Base-by-base conservation (phyloP, 805 yeast genomes). In the Saturnispora kantuleensis region DNA sequence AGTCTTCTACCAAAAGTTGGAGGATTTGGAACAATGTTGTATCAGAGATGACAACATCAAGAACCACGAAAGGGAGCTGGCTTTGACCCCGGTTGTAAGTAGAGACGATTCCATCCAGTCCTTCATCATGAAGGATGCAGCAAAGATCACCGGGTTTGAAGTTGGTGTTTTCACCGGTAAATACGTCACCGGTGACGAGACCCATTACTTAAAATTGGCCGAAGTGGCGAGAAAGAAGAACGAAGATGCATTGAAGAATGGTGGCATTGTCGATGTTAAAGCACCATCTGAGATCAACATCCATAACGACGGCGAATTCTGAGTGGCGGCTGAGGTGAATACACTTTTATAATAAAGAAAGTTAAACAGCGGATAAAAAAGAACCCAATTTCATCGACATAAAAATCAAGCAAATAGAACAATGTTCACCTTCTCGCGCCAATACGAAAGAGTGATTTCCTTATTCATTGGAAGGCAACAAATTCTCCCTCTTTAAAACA, bases 91-190 rank as follows among this genome's bases (percentile, higher is more conserved):
- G 10, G 63, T 59, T 31, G 65, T 59, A 35, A 58, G 64, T 9
- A 48, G 64, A 38, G 63, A 59, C 45, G 63, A 59, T 31, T 46
- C 56, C 8, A 48, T 56, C 12, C 51, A 48, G 35, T 59, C 64
- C 7, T 57, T 58, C 41, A 50, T 56, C 6, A 40, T 57, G 11
- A 50, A 45, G 29, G 50, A 50, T 33, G 46, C 45, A 15, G 54
- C 46, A 21, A 52, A 57, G 12, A 69, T 84, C 48, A 67, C 70
- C 21, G 75, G 81, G 34, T 93, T 88, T 56, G 98, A 93, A 68
- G 89, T 86, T 43, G 98, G 98, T 62, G 98, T 93, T 11, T 93
- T 93, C 65, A 93, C 95, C 10, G 98, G 98, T 40, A 66, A 79
- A 49, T 93, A 93, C 63, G 80, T 90, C 48, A 93, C 98, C n/a